Evolutionary conservation across 257 asterid species (phyloP).

Genomic region (Rauvolfia tetraphylla): DNA sequence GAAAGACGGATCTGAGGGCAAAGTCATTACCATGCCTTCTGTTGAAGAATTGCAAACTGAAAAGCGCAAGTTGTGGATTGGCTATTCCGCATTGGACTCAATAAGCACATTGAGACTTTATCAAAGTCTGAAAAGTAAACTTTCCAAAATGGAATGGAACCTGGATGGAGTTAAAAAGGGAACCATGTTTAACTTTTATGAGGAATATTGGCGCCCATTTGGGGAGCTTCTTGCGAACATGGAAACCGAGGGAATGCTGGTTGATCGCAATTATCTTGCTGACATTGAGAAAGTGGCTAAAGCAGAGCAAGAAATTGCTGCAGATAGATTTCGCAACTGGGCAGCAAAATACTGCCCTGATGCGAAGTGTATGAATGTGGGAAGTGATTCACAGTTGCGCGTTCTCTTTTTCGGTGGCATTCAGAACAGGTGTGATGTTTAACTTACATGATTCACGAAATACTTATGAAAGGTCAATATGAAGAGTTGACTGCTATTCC

Average conservation of each 20-base stretch:
- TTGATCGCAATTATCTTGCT: conserved; percentile 84
- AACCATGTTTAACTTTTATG: conserved; percentile 71
- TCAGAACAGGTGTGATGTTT: conserved; percentile 60
- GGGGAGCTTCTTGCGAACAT: conserved; percentile 88
- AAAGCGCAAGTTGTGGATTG: conserved; percentile 78
- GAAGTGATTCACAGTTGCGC: conserved; percentile 92
- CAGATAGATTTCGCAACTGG: conserved; percentile 86
- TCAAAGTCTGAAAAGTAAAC: conserved; percentile 73
- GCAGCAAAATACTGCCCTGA: conserved; percentile 83
- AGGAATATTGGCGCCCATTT: conserved; percentile 76
- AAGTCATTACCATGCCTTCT: conserved; percentile 64
- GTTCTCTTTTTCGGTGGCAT: conserved; percentile 89
- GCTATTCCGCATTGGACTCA: conserved; percentile 89
- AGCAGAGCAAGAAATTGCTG: conserved; percentile 78
- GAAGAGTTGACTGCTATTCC: background rate
- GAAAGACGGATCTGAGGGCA: conserved; percentile 91
- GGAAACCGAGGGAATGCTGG: conserved; percentile 96
- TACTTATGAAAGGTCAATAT: background rate
- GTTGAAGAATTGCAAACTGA: conserved; percentile 80
- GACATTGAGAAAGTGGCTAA: conserved; percentile 86
- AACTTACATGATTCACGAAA: background rate
- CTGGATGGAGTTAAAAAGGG: conserved; percentile 71
- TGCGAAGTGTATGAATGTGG: conserved; percentile 84
- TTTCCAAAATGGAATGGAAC: conserved; percentile 52
- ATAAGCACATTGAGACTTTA: conserved; percentile 86